Base-by-base conservation (phyloP, 2,329 filamentous ascomycete species). In the Geosmithia flava region DNA sequence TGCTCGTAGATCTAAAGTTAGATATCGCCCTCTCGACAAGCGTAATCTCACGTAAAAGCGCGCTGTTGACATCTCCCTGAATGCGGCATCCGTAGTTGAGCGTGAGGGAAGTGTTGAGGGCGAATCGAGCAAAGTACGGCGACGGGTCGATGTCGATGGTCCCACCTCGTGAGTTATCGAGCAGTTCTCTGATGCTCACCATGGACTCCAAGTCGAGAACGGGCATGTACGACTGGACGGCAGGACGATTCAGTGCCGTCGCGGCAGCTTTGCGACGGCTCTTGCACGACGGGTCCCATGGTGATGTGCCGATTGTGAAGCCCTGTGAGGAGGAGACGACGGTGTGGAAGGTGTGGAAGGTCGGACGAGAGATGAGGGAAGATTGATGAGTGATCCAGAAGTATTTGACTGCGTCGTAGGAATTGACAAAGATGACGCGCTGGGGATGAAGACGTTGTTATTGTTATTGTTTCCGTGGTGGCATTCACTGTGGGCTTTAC, bases 201-300 rank as follows among this genome's bases (percentile, higher is more conserved):
- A 74, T 81, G 23, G 81, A 79, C 61, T 91, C 87, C 19, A 88
- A 76, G 54, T 91, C 86, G 47, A 91, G 80, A 54, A 89, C 85
- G 0, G 85, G 85, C 77, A 89, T 84, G 60, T 91, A 91, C 0
- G 80, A 81, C 56, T 87, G 83, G 1, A 86, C 78, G 0, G 85
- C 81, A 0, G 85, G 84, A 0, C 83, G 75, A 60, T 90, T 90
- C 17, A 91, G 71, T 0, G 87, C 85, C 6, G 85, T 87, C 3
- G 84, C 85, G 2, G 85, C 86, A 0, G 84, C 85, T 67, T 87
- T 89, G 52, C 87, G 78, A 11, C 85, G 76, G 20, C 74, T 71
- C 62, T 89, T 90, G 66, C 84, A 87, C 2, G 81, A 86, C 46
- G 87, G 85, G 52, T 90, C 84, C 83, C 86, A 91, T 0, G 87